Evolutionary conservation across 1,139 yeast genomes (phyloP).

Genomic region (Magnusiomyces tetraspermus): DNA sequence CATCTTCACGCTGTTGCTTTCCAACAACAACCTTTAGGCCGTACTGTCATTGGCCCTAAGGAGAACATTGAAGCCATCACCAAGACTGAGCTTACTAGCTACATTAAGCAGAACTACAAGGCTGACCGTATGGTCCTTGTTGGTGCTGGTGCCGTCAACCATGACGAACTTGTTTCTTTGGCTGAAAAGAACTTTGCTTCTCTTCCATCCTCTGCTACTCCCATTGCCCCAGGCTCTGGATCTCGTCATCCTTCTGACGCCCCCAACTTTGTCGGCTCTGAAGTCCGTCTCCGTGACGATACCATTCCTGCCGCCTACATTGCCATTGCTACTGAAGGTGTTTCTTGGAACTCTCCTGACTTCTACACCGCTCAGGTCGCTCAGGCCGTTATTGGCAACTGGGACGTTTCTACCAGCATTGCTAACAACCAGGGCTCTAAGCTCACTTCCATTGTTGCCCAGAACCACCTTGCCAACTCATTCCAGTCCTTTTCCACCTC

Average conservation of each 20-base stretch:
- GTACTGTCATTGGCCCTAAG: constrained; percentile 95
- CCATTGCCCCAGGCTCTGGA: constrained; percentile 61
- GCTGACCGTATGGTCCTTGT: constrained; percentile 97
- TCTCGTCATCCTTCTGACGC: constrained; percentile 52
- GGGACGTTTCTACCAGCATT: constrained; percentile 93
- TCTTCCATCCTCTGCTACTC: constrained; percentile 54
- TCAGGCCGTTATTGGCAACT: constrained; percentile 91
- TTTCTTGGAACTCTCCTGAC: constrained; percentile 93
- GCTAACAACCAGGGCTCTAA: constrained; percentile 82
- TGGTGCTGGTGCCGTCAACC: constrained; percentile 91
- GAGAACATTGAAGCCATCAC: constrained; percentile 76
- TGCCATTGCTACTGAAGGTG: constrained; percentile 96
- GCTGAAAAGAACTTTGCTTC: constrained; percentile 74
- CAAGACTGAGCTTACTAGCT: constrained; percentile 63
- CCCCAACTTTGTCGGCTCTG: constrained; percentile 80
- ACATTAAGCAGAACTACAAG: constrained; percentile 77
- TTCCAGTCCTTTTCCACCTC: constrained; percentile 96
- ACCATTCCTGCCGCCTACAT: constrained; percentile 83
- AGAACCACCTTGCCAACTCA: constrained; percentile 76
- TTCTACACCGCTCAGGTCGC: constrained; percentile 93
- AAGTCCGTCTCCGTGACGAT: constrained; percentile 72
- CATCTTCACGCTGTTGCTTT: constrained; percentile 90
- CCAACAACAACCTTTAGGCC: constrained; percentile 85
- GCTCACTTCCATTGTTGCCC: constrained; percentile 66
- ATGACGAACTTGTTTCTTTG: constrained; percentile 64